phyloP scores from a whole-genome alignment of 371 early-diverging fungal species.

The Rhizopus stolonifer region DNA sequence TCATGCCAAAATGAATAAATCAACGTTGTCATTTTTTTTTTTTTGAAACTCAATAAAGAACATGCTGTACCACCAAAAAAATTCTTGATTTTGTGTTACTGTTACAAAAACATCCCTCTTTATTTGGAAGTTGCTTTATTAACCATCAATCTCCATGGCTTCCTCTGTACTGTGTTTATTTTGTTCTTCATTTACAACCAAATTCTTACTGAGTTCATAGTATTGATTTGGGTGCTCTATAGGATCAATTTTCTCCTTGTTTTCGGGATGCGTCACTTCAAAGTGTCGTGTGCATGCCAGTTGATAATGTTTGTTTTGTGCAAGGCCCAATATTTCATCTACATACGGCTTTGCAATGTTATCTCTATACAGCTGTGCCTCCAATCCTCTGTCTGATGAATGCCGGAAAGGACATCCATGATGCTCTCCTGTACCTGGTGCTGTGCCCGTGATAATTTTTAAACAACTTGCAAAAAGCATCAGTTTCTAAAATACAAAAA shows the following conservation, averaged over 20 bases:
- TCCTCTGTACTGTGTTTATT: slow-evolving; percentile 2
- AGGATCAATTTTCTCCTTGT: slow-evolving; percentile 50
- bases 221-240: slow-evolving; percentile 94
- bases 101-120: not conserved
- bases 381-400: slow-evolving; percentile 63
- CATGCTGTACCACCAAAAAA: too few relatives aligned
- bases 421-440: slow-evolving; percentile 80
- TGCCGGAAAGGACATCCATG: slow-evolving; percentile 98
- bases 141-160: slow-evolving; percentile 19
- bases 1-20: too few relatives aligned
- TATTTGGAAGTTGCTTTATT: not conserved
- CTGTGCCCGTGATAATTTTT: slow-evolving; percentile 81
- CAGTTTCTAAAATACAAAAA: not conserved
- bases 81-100: too few relatives aligned
- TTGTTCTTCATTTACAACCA: slow-evolving; percentile 5
- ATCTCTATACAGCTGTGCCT: slow-evolving; percentile 49
- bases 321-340: slow-evolving; percentile 68
- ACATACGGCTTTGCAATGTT: slow-evolving; percentile 53
- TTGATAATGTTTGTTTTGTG: slow-evolving; percentile 82
- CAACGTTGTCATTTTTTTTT: too few relatives aligned
- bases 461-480: slow-evolving; percentile 55
- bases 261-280: slow-evolving; percentile 66
- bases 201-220: slow-evolving; percentile 73
- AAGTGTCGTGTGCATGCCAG: slow-evolving; percentile 91
- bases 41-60: too few relatives aligned